Conservation (phyloP, 2,329 filamentous ascomycete species). For the Periglandula ipomoeae region DNA sequence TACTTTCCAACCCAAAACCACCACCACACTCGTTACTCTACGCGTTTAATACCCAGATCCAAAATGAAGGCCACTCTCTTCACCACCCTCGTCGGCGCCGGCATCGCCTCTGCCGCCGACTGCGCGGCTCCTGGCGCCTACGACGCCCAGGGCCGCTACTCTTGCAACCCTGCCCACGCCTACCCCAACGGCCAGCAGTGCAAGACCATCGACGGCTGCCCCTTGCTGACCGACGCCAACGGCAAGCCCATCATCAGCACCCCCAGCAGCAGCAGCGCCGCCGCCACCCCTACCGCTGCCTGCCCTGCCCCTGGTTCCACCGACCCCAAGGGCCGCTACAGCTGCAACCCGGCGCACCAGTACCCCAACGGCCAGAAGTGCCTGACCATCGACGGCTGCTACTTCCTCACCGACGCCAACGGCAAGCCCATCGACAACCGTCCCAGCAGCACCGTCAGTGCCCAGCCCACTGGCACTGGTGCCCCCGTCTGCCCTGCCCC, state of each 20-base stretch:
- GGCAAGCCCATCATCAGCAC: too few species aligned
- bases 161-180: too few species aligned
- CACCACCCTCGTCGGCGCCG: neutral
- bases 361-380: conserved; percentile 9
- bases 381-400: conserved; percentile 5
- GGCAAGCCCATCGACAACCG: neutral
- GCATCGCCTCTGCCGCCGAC: neutral
- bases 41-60: too few species aligned
- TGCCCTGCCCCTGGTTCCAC: conserved; percentile 9
- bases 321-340: conserved; percentile 9
- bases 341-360: conserved; percentile 10
- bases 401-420: conserved; percentile 2
- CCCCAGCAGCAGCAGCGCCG: too few species aligned
- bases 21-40: too few species aligned
- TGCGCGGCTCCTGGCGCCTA: too few species aligned
- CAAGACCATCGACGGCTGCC: too few species aligned
- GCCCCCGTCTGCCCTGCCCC: neutral
- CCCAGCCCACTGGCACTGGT: neutral
- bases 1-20: neutral
- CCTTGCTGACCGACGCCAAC: too few species aligned
- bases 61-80: neutral
- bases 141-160: too few species aligned
- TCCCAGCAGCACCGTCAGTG: neutral
- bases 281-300: too few species aligned
- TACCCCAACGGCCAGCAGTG: too few species aligned